Conservation (phyloP, 352 stramenopile species). For the Pythium insidiosum region DNA sequence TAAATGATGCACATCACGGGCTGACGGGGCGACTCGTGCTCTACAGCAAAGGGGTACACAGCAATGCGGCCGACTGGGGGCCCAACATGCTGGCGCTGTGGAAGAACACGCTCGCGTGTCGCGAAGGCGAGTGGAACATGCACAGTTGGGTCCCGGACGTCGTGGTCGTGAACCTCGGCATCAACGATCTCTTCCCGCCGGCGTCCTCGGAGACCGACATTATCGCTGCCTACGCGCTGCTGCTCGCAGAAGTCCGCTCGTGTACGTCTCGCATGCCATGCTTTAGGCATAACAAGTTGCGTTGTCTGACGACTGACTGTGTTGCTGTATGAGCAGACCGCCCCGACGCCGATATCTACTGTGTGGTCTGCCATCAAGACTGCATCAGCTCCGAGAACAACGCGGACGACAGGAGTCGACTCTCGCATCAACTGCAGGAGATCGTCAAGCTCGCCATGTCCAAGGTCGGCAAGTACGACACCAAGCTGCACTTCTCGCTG, state of each 20-base stretch:
- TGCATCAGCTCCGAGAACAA: conserved; percentile 76
- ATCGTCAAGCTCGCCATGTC: conserved; percentile 83
- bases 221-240: conserved; percentile 58
- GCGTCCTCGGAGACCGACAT: conserved; percentile 81
- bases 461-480: conserved; percentile 65
- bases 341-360: conserved; percentile 79
- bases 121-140: conserved; percentile 64
- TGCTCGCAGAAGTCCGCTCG: conserved; percentile 69
- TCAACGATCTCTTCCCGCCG: conserved; percentile 79
- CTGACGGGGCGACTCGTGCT: no score
- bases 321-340: conserved; percentile 58
- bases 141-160: conserved; percentile 66
- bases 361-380: conserved; percentile 76
- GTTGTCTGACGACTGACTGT: no score
- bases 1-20: no score
- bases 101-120: conserved; percentile 81
- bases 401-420: conserved; percentile 62
- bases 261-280: no score
- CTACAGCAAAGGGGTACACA: conserved; percentile 83
- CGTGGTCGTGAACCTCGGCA: conserved; percentile 80
- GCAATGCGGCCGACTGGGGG: conserved; percentile 78
- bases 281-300: no score
- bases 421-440: conserved; percentile 76
- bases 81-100: conserved; percentile 73
- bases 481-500: conserved; percentile 77